phyloP scores from a whole-genome alignment of 208 protist species.

The Leptomonas seymouri region DNA sequence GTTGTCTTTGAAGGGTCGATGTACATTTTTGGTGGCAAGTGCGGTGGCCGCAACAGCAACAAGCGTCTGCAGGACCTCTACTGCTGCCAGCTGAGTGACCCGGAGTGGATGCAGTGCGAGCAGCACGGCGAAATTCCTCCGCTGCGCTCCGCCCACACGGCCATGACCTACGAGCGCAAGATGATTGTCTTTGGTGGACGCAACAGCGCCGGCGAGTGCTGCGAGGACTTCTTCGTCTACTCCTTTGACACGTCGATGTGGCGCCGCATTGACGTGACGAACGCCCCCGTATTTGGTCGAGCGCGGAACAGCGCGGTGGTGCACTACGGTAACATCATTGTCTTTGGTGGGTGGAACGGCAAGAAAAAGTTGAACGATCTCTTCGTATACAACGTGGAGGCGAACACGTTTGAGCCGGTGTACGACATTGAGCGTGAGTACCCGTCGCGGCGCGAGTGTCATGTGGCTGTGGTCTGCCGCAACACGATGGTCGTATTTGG shows the following conservation, averaged over 20 bases:
- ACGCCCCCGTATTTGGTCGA: conserved; percentile 63
- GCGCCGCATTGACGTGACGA: conserved; percentile 50
- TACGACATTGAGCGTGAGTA: conserved; percentile 68
- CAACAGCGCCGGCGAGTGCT: conserved; percentile 77
- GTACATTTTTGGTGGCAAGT: conserved; percentile 91
- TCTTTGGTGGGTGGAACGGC: conserved; percentile 91
- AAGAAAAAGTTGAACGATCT: conserved; percentile 90
- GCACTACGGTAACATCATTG: conserved; percentile 81
- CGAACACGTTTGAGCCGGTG: conserved; percentile 63
- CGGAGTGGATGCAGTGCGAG: conserved; percentile 51
- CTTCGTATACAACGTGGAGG: conserved; percentile 83
- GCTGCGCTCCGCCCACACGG: conserved; percentile 82
- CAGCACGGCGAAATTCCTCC: conserved; percentile 58
- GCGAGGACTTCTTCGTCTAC: conserved; percentile 86
- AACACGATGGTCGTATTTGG: conserved; percentile 92
- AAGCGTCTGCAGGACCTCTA: conserved; percentile 80
- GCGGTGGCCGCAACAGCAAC: conserved; percentile 88
- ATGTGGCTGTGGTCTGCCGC: conserved; percentile 80
- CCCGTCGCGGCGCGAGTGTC: conserved; percentile 84
- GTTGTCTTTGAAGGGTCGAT: conserved; percentile 75
- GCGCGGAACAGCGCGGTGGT: conserved; percentile 87
- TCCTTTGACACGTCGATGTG: conserved; percentile 81
- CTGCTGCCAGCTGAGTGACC: conserved; percentile 39
- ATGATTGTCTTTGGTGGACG: conserved; percentile 92
- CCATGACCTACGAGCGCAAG: conserved; percentile 76